A percentile compares a stretch with the other conserved stretches of the same genome.
phyloP scores from a whole-genome alignment of 2,329 filamentous ascomycete genomes.

The Apiospora arundinis region DNA sequence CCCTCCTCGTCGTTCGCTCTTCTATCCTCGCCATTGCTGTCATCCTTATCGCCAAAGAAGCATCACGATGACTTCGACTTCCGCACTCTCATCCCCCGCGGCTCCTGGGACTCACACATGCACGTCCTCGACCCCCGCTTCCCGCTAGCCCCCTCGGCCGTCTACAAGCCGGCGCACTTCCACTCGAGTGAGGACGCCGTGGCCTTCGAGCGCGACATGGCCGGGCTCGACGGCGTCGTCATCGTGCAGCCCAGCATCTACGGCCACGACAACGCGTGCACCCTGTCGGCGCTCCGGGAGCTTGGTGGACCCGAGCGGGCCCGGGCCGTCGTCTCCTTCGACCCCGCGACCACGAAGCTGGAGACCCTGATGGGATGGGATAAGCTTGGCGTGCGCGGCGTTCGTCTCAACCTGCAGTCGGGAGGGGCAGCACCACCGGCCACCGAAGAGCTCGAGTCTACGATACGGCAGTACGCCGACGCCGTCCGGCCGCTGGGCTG shows the following conservation, averaged over 20 bases:
- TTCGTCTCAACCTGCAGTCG: conserved; percentile 66
- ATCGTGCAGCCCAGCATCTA: conserved; percentile 69
- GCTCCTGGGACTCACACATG: conserved; percentile 69
- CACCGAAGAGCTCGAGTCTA: conserved; percentile 46
- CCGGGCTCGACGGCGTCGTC: conserved; percentile 60
- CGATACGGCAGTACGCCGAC: conserved; percentile 24
- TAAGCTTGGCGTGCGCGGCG: conserved; percentile 61
- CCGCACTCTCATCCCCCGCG: conserved; percentile 42
- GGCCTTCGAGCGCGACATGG: conserved; percentile 54
- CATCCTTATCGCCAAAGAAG: not conserved
- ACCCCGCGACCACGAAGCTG: conserved; percentile 52
- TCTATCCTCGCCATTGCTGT: not conserved
- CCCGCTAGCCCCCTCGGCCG: conserved; percentile 53
- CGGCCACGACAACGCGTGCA: conserved; percentile 63
- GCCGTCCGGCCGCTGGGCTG: conserved; percentile 42
- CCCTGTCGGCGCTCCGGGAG: conserved; percentile 58
- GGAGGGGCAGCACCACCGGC: conserved; percentile 43
- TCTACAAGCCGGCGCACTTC: conserved; percentile 54
- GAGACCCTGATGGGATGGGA: not conserved
- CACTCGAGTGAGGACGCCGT: conserved; percentile 59
- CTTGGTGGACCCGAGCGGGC: conserved; percentile 58
- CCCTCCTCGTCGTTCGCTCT: not conserved
- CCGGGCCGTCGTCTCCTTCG: conserved; percentile 62
- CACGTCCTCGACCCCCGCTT: conserved; percentile 65
- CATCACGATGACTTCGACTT: conserved; percentile 12